These are phyloP conservation scores for Cercospora brassicicola DNA, from an alignment of 2,329 filamentous ascomycete genomes.

Conservation along the genomic window DNA sequence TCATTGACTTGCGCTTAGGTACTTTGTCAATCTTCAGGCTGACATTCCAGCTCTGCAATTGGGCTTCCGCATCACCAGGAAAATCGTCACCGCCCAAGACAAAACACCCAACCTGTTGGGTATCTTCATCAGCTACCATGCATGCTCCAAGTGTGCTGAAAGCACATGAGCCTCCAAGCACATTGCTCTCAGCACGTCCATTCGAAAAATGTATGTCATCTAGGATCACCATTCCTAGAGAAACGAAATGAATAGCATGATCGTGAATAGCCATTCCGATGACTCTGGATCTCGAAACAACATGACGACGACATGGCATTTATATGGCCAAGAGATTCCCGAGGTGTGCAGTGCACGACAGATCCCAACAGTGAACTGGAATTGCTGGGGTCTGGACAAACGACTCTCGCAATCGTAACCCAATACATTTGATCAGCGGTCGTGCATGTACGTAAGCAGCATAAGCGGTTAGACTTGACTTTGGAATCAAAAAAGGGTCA, in stretches of 20 bases:
- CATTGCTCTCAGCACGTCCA: conserved; percentile 11
- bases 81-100: conserved; percentile 22
- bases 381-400: neutral
- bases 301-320: neutral
- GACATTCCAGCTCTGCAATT: conserved; percentile 14
- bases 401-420: neutral
- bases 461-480: neutral
- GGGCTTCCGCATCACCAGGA: conserved; percentile 11
- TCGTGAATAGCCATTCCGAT: conserved; percentile 16
- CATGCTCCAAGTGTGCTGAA: conserved; percentile 19
- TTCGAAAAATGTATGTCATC: conserved; percentile 19
- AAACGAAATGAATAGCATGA: conserved; percentile 9
- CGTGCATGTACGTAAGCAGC: conserved; percentile 1
- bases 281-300: neutral
- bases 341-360: neutral
- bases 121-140: conserved; percentile 7
- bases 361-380: neutral
- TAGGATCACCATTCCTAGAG: conserved; percentile 19
- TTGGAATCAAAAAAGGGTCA: neutral
- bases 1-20: conserved; percentile 8
- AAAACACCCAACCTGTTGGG: conserved; percentile 10
- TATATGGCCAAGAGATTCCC: neutral
- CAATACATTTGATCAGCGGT: neutral
- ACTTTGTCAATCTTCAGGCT: conserved; percentile 11
- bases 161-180: conserved; percentile 14